A percentile compares a stretch with the other conserved stretches of the same genome.
These are phyloP conservation scores for Delphinella strobiligena DNA, from an alignment of 2,329 filamentous ascomycete genomes.

Conservation along the genomic window DNA sequence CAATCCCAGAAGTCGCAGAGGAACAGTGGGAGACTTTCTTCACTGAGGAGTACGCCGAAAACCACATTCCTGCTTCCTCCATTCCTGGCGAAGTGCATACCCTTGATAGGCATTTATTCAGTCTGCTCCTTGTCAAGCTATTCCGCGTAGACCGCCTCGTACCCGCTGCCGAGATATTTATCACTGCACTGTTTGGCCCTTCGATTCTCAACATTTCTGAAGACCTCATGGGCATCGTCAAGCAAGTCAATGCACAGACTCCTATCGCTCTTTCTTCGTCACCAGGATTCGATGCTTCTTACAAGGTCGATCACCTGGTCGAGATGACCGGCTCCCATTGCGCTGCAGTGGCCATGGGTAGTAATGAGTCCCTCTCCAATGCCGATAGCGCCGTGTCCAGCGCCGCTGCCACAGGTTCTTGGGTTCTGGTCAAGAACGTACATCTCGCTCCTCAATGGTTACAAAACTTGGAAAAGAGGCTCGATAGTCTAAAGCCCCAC, in stretches of 20 bases:
- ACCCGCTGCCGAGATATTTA: constrained; percentile 83
- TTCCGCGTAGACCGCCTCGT: constrained; percentile 94
- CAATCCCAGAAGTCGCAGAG: constrained; percentile 49
- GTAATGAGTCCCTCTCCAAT: constrained; percentile 80
- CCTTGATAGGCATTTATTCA: constrained; percentile 65
- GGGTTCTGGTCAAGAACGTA: constrained; percentile 98
- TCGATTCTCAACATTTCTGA: constrained; percentile 73
- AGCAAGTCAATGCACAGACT: constrained; percentile 69
- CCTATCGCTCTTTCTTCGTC: constrained; percentile 89
- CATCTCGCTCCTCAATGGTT: constrained; percentile 93
- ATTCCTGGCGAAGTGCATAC: constrained; percentile 44
- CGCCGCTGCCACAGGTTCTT: constrained; percentile 80
- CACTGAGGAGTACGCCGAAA: constrained; percentile 74
- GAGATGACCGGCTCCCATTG: constrained; percentile 71
- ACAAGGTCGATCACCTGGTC: constrained; percentile 94
- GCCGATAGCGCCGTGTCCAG: constrained; percentile 93
- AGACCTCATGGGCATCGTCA: constrained; percentile 74
- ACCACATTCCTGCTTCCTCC: constrained; percentile 67
- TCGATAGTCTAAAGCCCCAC: constrained; percentile 90
- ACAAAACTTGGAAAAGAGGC: constrained; percentile 90
- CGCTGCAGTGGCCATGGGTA: constrained; percentile 98
- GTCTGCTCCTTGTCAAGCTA: constrained; percentile 83
- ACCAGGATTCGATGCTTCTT: constrained; percentile 94
- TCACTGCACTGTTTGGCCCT: constrained; percentile 70
- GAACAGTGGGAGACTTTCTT: constrained; percentile 74